Conservation (phyloP, 345 rosid species). For the Anacardium occidentale region DNA sequence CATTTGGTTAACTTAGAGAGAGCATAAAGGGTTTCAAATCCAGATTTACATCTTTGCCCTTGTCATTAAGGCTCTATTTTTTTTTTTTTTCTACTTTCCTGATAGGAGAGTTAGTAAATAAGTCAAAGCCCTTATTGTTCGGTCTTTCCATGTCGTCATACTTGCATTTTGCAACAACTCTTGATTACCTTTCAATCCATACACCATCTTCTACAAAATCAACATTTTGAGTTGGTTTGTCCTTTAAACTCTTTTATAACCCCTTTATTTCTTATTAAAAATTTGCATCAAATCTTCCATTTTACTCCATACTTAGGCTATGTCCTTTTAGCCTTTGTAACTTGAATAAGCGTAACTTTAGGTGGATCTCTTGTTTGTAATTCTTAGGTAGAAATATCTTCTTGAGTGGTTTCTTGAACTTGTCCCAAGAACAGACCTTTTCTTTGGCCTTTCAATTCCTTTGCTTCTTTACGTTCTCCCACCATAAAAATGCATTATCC, state of each 20-base stretch:
- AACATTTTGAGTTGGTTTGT: conserved; percentile 33
- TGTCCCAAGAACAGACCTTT: too few species aligned
- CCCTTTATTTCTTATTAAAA: conserved; percentile 30
- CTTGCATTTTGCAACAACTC: conserved; percentile 29
- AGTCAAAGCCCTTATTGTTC: conserved; percentile 78
- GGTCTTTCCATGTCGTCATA: conserved; percentile 72
- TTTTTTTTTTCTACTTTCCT: conserved; percentile 48
- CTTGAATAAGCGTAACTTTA: too few species aligned
- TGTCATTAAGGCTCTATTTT: conserved; percentile 36
- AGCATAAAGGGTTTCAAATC: conserved; percentile 78
- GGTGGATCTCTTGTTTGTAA: too few species aligned
- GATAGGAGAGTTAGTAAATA: conserved; percentile 74
- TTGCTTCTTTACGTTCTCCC: too few species aligned
- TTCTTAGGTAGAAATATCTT: too few species aligned
- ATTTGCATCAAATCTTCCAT: conserved; percentile 25
- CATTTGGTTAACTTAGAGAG: conserved; percentile 89
- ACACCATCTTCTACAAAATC: conserved; percentile 40
- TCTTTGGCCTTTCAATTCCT: too few species aligned
- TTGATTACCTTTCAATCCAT: conserved; percentile 42
- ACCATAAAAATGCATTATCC: too few species aligned
- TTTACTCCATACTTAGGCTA: conserved; percentile 32
- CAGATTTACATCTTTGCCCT: conserved; percentile 60
- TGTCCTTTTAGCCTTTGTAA: too few species aligned
- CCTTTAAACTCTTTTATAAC: conserved; percentile 39
- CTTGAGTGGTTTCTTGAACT: too few species aligned